Base-by-base conservation (phyloP, 768 basidiomycete species). In the Pisolithus microcarpus region DNA sequence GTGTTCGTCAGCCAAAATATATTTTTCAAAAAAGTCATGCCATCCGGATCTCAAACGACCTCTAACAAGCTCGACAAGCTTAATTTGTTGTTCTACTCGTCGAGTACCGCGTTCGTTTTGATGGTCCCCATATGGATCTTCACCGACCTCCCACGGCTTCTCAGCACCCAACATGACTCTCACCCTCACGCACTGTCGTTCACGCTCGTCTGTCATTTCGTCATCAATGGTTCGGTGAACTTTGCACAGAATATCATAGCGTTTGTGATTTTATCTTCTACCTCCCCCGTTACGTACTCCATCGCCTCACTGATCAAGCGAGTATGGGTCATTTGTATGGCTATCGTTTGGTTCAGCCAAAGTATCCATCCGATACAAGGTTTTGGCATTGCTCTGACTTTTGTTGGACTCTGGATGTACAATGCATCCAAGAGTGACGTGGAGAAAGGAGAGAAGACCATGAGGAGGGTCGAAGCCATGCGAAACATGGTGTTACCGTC, bases 21-120 rank as follows among this genome's bases (percentile, higher is more conserved):
- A 60, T 96, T 94, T 68, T 97, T 95, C 79, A 99, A 99, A 72
- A 98, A 95, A 74, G 84, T 98, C 56, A 86, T 99, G 79, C 96
- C 96, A 2, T 66, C 73, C 23, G 59, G 63, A 42, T 75, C 79
- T 7, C 75, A 75, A 48, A 61, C 70, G 5, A 70, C 73, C 19
- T 69, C 78, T 4, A 86, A 87, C 64, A 92, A 91, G 68, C 79
- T 99, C 31, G 96, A 99, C 77, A 98, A 98, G 74, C 79, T 98
- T 61, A 98, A 98, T 70, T 76, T 99, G 9, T 74, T 99, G 23
- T 80, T 96, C 59, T 99, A 95, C 71, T 96, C 95, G 2, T 91
- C 91, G 2, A 76, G 89, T 50, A 87, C 91, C 76, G 96, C 96
- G 1, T 98, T 99, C 71, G 52, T 91, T 38, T 75, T 97, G 56